Conservation (phyloP, 805 yeast species). For the Lipomyces lipofer region DNA sequence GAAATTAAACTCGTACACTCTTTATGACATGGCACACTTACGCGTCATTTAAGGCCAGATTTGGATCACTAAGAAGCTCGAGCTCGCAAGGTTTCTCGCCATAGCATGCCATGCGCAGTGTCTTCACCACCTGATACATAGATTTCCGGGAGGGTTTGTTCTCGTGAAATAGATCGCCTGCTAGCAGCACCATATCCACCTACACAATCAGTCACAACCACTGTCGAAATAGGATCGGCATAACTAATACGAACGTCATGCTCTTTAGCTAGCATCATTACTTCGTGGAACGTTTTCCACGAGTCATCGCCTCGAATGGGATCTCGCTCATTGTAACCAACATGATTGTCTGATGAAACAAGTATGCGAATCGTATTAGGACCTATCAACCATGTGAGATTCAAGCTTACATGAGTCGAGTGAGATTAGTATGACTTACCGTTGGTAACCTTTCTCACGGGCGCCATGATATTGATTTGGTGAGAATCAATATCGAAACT, state of each 20-base stretch:
- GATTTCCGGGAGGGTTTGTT: constrained; percentile 88
- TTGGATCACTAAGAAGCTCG: constrained; percentile 79
- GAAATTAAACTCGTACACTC: no score
- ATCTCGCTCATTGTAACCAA: constrained; percentile 87
- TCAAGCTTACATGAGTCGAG: neutral
- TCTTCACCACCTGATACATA: constrained; percentile 74
- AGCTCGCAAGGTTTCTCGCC: constrained; percentile 87
- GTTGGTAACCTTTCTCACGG: no score
- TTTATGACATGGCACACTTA: no score
- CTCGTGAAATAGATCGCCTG: constrained; percentile 90
- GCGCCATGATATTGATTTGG: no score
- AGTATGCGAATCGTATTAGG: constrained; percentile 72
- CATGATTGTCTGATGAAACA: constrained; percentile 93
- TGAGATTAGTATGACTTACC: neutral
- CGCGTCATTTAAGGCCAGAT: constrained; percentile 55
- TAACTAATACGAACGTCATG: constrained; percentile 50
- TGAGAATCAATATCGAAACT: no score
- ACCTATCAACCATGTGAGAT: constrained; percentile 3
- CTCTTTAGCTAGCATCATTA: constrained; percentile 66
- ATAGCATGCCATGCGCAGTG: constrained; percentile 69
- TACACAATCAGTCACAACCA: constrained; percentile 4
- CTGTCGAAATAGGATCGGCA: neutral
- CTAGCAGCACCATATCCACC: constrained; percentile 83
- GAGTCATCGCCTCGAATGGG: constrained; percentile 89
- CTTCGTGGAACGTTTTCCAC: constrained; percentile 83